A percentile compares a stretch with the other conserved stretches of the same genome.
Evolutionary conservation across 257 asterid genomes (phyloP).

Genomic region (Solanum pennellii): DNA sequence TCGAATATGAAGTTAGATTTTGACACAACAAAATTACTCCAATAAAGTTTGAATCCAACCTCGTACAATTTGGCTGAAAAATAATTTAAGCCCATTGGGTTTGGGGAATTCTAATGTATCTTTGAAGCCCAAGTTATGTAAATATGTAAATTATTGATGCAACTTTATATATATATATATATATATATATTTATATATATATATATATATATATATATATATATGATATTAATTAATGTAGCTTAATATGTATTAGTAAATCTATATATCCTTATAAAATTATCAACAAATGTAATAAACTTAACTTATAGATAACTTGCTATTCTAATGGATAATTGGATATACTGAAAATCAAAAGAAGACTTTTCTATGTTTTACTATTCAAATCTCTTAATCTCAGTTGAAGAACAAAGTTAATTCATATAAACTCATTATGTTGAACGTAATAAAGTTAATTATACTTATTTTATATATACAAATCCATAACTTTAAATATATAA

Average conservation of each 20-base stretch:
- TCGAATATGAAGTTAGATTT: background rate
- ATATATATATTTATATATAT: background rate
- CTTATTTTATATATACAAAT: background rate
- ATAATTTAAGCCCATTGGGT: background rate
- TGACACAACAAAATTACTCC: background rate
- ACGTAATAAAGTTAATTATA: background rate
- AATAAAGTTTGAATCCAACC: background rate
- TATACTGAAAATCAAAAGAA: background rate
- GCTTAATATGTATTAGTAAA: background rate
- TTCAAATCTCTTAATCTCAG: background rate
- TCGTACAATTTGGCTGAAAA: background rate
- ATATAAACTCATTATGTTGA: background rate
- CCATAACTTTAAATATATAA: background rate
- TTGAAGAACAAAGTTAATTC: background rate
- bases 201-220: background rate
- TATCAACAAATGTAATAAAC: background rate
- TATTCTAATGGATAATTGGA: background rate
- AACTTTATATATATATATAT: background rate
- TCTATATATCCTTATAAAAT: background rate
- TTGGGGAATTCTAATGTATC: background rate
- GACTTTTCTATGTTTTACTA: background rate
- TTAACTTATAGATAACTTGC: background rate
- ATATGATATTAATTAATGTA: background rate
- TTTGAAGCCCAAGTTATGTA: background rate
- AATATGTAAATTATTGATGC: background rate